These are phyloP conservation scores for Arthrobotrys sphaeroides DNA, from an alignment of 2,329 filamentous ascomycete species.

Conservation along the genomic window DNA sequence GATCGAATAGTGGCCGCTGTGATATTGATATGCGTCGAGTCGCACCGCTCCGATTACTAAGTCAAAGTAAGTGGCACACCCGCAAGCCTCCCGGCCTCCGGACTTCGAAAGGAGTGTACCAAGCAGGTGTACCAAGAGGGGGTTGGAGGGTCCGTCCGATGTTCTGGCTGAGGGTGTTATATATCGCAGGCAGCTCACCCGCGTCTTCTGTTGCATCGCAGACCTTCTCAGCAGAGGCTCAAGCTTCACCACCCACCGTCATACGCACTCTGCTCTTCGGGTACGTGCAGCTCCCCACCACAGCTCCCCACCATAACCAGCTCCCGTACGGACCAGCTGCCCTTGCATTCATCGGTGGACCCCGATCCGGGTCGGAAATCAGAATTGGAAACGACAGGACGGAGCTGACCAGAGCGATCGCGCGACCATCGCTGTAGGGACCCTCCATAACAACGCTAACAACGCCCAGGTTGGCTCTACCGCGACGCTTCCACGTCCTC, in stretches of 20 bases:
- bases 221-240: slow-evolving; percentile 18
- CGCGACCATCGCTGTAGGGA: slow-evolving; percentile 12
- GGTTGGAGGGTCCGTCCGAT: neutral
- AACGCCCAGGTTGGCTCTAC: slow-evolving; percentile 4
- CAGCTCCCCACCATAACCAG: too few species aligned
- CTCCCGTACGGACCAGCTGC: too few species aligned
- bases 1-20: neutral
- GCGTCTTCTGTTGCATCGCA: too few species aligned
- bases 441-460: slow-evolving; percentile 32
- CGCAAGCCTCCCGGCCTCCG: neutral
- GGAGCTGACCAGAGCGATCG: neutral
- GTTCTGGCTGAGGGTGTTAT: slow-evolving; percentile 5
- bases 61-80: slow-evolving; percentile 26
- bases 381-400: too few species aligned
- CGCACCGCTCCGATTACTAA: slow-evolving; percentile 45
- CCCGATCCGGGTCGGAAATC: too few species aligned
- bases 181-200: too few species aligned
- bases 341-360: slow-evolving; percentile 19
- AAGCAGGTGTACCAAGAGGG: neutral
- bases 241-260: neutral
- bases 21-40: slow-evolving; percentile 47
- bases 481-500: too few species aligned
- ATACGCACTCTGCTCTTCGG: slow-evolving; percentile 6
- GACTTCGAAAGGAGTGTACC: neutral
- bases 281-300: slow-evolving; percentile 48